phyloP scores from a whole-genome alignment of 2,329 filamentous ascomycete species.

The Venturia carpophila region DNA sequence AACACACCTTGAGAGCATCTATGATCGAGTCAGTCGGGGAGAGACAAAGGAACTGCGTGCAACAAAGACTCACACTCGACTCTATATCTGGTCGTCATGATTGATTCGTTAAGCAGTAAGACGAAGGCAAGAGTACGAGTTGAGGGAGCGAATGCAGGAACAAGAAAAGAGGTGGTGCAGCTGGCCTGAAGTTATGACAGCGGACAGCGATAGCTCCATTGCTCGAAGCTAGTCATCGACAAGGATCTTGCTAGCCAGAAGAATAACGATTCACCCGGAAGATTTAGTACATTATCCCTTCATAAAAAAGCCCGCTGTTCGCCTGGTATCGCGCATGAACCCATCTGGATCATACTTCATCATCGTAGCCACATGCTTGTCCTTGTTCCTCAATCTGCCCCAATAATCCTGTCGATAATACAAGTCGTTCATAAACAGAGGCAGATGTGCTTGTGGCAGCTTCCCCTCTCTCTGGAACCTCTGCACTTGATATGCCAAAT shows the following conservation, averaged over 20 bases:
- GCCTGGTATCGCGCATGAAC: constrained; percentile 33
- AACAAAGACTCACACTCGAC: constrained; percentile 32
- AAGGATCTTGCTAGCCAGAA: background rate
- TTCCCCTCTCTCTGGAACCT: constrained; percentile 24
- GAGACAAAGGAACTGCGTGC: background rate
- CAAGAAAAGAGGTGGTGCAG: background rate
- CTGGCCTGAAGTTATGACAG: background rate
- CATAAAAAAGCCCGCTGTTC: constrained; percentile 7
- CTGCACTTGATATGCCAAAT: constrained; percentile 30
- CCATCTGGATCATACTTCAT: constrained; percentile 34
- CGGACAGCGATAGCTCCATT: background rate
- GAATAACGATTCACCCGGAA: too few species aligned
- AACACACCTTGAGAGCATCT: constrained; percentile 58
- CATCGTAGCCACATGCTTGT: constrained; percentile 29
- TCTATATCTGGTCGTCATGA: constrained; percentile 37
- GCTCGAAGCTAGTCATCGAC: background rate
- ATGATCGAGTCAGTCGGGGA: constrained; percentile 16
- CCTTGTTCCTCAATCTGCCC: constrained; percentile 28
- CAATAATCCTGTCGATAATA: constrained; percentile 40
- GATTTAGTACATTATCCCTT: background rate
- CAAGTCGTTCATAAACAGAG: constrained; percentile 42
- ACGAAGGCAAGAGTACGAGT: background rate
- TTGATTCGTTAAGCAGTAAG: background rate
- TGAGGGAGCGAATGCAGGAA: background rate
- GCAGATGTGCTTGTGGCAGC: constrained; percentile 27